Base-by-base conservation (phyloP, 176 grass and related monocot species). In the Oropetium thomaeum region DNA sequence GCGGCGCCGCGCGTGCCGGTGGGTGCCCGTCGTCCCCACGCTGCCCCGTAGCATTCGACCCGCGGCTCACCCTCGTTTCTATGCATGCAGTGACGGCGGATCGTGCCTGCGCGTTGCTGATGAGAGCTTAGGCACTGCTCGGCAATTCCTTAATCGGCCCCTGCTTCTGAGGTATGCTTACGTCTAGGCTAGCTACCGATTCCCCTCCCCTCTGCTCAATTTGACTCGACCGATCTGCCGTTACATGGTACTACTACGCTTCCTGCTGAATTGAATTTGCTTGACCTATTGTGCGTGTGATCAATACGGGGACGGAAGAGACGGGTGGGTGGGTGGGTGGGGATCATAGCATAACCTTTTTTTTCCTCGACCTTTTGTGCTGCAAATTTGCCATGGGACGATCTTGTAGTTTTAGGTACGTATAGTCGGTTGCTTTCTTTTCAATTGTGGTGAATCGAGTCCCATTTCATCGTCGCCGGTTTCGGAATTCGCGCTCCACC, bases 391-490 rank as follows among this genome's bases (percentile, higher is more conserved):
- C 42, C 68, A 23, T 32, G 19, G 29, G 19, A 52, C 45, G 19
- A 51, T 70, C 67, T 70, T 70, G 32, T 49, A 70, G 67, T 70
- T 70, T 49, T 49, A 70, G 67, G 16, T 70, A 6, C 45, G 17
- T 44, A 44, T 1, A 15, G 23, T 5, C n/a, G n/a, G 17, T 63
- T 63, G 60, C 17, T 34, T 20, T n/a, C 0, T 8, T 34, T 20
- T n/a, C 0, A n/a, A 34, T 44, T 67, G 15, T 10, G 7, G 66
- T 3, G 3, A 69, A 51, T 20, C 44, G 29, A 22, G 15, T 8
- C 19, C 13, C 3, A 45, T 30, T 20, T 31, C 17, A 20, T 69
- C 31, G 16, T 32, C 8, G 11, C 8, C 7, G 42, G 42, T 44
- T 19, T 29, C 5, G 55, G 54, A 75, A 75, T 61, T 75, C 17